phyloP scores from a whole-genome alignment of 345 rosid genomes.

The Litchi chinensis region DNA sequence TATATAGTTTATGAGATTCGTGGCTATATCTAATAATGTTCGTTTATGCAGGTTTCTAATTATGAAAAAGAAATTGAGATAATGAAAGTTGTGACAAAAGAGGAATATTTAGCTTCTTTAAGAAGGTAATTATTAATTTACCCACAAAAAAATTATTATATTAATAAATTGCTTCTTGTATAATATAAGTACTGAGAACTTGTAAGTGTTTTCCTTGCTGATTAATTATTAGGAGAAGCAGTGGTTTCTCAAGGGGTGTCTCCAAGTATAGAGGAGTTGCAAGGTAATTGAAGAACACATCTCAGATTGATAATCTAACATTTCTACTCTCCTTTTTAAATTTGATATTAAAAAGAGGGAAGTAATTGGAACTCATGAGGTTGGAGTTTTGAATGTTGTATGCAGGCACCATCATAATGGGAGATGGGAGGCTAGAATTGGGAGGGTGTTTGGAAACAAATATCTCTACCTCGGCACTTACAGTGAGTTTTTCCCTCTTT shows the following conservation, averaged over 20 bases:
- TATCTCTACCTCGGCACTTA: constrained; percentile 75
- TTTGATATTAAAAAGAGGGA: neutral
- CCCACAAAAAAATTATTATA: neutral
- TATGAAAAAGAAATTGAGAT: constrained; percentile 40
- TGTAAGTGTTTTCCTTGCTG: neutral
- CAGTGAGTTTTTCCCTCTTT: constrained; percentile 32
- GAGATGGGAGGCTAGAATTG: constrained; percentile 84
- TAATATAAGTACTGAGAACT: neutral
- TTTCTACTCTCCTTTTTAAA: neutral
- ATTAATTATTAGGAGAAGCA: constrained; percentile 36
- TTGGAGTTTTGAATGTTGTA: neutral
- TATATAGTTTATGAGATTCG: neutral
- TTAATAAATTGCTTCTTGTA: neutral
- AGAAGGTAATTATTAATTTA: constrained; percentile 28
- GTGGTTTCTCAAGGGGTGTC: constrained; percentile 50
- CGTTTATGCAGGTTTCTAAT: constrained; percentile 28
- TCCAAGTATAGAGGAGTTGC: constrained; percentile 54
- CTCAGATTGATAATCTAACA: neutral
- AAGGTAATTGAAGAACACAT: constrained; percentile 23
- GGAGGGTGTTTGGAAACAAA: constrained; percentile 77
- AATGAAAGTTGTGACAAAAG: constrained; percentile 40
- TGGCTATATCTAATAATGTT: neutral
- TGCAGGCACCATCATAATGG: constrained; percentile 79
- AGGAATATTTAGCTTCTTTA: constrained; percentile 42
- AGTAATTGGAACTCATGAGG: neutral